Evolutionary conservation across 2,329 filamentous ascomycete species (phyloP).

Genomic region (Tricladium varicosporioides): DNA sequence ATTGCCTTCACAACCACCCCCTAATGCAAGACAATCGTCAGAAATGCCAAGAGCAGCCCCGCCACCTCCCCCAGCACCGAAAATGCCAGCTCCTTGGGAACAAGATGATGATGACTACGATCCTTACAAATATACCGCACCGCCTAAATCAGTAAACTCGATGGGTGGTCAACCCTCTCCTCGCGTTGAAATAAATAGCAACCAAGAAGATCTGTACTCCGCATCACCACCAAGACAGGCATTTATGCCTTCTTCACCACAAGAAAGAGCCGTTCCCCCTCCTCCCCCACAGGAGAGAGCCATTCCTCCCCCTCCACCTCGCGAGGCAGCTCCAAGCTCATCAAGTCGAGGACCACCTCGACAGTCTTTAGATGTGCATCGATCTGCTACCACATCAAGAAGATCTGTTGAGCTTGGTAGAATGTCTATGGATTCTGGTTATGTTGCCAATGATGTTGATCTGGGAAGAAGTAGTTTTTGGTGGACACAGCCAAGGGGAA

Average conservation of each 20-base stretch:
- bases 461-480: conserved; percentile 71
- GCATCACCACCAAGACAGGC: conserved; percentile 32
- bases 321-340: conserved; percentile 35
- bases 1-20: conserved; percentile 58
- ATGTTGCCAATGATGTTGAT: conserved; percentile 85
- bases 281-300: conserved; percentile 38
- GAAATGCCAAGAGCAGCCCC: conserved; percentile 70
- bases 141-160: conserved; percentile 25
- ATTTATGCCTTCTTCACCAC: conserved; percentile 24
- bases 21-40: conserved; percentile 55
- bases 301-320: conserved; percentile 45
- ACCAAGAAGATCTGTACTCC: conserved; percentile 34
- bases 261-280: conserved; percentile 39
- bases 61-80: conserved; percentile 43
- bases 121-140: conserved; percentile 55
- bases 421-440: conserved; percentile 74
- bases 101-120: conserved; percentile 73
- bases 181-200: conserved; percentile 18
- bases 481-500: conserved; percentile 80
- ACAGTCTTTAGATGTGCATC: conserved; percentile 64
- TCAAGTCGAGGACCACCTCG: conserved; percentile 40
- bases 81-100: conserved; percentile 43
- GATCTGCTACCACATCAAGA: conserved; percentile 47
- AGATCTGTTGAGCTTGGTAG: conserved; percentile 67
- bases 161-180: conserved; percentile 20